Base-by-base conservation (phyloP, 305 asterid genomes). In the Rubia tinctorum region DNA sequence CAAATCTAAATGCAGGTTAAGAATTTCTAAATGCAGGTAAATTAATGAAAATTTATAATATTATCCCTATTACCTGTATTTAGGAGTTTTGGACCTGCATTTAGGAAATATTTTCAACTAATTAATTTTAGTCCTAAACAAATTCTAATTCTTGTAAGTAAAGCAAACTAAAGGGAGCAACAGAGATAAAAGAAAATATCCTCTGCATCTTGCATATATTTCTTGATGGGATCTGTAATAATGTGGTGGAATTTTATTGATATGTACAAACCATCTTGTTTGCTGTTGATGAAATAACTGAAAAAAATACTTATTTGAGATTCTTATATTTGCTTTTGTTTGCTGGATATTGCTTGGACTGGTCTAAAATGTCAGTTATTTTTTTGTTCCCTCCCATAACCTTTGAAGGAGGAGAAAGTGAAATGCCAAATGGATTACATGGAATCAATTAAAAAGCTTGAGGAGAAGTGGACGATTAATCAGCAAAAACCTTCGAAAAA, bases 361-460 rank as follows among this genome's bases (percentile, higher is more conserved):
- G 70, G 81, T 66, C 65, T 60, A 40, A 75, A 72, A 23, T 65
- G 58, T 64, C 64, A 49, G 62, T 73, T 71, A 56, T 42, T 68
- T 58, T 55, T 49, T 75, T 81, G 20, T 69, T 4, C 17, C 60
- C 71, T 75, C 43, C 23, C 22, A 53, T 53, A 53, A 62, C 61
- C 69, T 58, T 58, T 71, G 83, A 75, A 95, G 99, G 95, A 88
- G 88, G 99, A 91, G 85, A 95, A 88, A 82, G 83, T 88, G 69
- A 95, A 93, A 85, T 93, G 96, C 73, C 98, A 90, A 86, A 86
- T 88, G 97, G 97, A 93, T 75, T 93, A 91, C 82, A 87, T 89
- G 92, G 90, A 93, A 80, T 93, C 99, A 53, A 91, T 91, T 71
- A 86, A 91, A 87, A 83, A 89, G 90, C 96, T 95, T 75, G 97